Conservation (phyloP, 2,329 filamentous ascomycete genomes). For the Dothiorella sarmentorum region DNA sequence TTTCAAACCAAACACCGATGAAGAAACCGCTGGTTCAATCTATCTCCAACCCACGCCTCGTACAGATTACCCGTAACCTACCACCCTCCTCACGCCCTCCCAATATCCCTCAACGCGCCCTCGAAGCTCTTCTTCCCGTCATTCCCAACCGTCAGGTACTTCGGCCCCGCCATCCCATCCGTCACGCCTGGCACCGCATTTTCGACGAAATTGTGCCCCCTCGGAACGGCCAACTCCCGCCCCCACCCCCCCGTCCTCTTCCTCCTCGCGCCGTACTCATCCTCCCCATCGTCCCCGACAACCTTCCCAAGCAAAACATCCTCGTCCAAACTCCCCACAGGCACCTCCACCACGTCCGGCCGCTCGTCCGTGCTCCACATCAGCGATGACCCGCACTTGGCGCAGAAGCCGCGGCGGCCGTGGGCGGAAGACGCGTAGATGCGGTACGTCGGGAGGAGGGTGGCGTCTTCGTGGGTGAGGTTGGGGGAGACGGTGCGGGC, state of each 20-base stretch:
- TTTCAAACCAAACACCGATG: no score
- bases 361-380: slow-evolving; percentile 22
- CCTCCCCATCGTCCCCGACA: slow-evolving; percentile 24
- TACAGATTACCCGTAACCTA: no score
- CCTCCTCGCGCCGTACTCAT: slow-evolving; percentile 25
- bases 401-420: slow-evolving; percentile 26
- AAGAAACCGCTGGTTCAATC: no score
- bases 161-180: slow-evolving; percentile 25
- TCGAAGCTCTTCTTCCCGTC: slow-evolving; percentile 22
- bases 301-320: slow-evolving; percentile 26
- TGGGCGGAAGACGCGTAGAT: slow-evolving; percentile 23
- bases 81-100: slow-evolving; percentile 16
- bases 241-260: slow-evolving; percentile 25
- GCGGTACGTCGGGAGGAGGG: slow-evolving; percentile 22
- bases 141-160: slow-evolving; percentile 22
- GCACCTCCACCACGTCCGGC: slow-evolving; percentile 23
- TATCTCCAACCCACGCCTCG: no score
- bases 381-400: slow-evolving; percentile 25
- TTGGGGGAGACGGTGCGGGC: slow-evolving; percentile 22
- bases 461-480: slow-evolving; percentile 15
- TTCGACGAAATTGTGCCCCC: slow-evolving; percentile 27
- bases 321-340: slow-evolving; percentile 28
- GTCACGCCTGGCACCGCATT: slow-evolving; percentile 28
- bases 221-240: slow-evolving; percentile 21
- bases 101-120: slow-evolving; percentile 19